Percentiles rank a stretch among this genome's conserved stretches.
Conservation (phyloP, 2,329 filamentous ascomycete species). For the Talaromyces sp. region DNA sequence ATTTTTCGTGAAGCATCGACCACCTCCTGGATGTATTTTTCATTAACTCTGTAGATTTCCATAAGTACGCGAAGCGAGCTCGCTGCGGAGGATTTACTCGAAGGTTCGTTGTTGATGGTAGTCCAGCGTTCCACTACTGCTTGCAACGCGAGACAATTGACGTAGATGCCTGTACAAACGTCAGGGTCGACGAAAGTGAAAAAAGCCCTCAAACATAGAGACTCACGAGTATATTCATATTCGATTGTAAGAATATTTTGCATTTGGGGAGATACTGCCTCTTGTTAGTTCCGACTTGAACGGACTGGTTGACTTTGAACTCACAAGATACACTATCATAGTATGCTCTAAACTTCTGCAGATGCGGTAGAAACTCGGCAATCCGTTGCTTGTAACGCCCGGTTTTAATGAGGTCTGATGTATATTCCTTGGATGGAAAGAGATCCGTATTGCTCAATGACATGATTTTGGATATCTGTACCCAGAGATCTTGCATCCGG, state of each 20-base stretch:
- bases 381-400: slow-evolving; percentile 79
- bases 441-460: slow-evolving; percentile 83
- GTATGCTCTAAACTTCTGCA: slow-evolving; percentile 74
- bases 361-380: slow-evolving; percentile 72
- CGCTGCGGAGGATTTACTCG: slow-evolving; percentile 29
- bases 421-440: slow-evolving; percentile 82
- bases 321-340: slow-evolving; percentile 68
- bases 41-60: slow-evolving; percentile 55
- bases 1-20: slow-evolving; percentile 60
- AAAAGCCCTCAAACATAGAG: not conserved
- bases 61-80: slow-evolving; percentile 40
- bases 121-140: slow-evolving; percentile 92
- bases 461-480: slow-evolving; percentile 88
- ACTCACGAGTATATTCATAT: slow-evolving; percentile 82
- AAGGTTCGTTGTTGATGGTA: slow-evolving; percentile 54
- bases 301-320: slow-evolving; percentile 18
- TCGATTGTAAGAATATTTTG: slow-evolving; percentile 83
- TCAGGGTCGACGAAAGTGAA: slow-evolving; percentile 12
- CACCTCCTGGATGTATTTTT: slow-evolving; percentile 60
- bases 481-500: slow-evolving; percentile 76
- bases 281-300: slow-evolving; percentile 4
- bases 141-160: slow-evolving; percentile 90
- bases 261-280: slow-evolving; percentile 54
- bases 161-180: slow-evolving; percentile 58
- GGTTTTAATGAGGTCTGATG: slow-evolving; percentile 80